A percentile compares a stretch with the other conserved stretches of the same genome.
phyloP scores from a whole-genome alignment of 345 rosid genomes.

The Hypericum perforatum region DNA sequence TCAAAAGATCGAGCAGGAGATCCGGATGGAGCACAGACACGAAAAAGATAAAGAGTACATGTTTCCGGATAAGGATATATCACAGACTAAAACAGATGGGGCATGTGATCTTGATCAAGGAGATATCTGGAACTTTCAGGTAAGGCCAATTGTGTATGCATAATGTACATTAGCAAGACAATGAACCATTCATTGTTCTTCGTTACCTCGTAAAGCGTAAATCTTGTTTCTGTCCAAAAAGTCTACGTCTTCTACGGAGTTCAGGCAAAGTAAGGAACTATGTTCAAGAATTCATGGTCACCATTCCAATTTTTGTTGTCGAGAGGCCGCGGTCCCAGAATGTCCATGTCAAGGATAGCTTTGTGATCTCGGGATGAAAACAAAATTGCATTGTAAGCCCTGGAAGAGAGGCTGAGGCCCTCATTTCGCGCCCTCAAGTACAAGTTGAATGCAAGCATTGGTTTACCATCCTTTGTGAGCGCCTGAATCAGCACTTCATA shows the following conservation, averaged over 20 bases:
- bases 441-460: slow-evolving; percentile 65
- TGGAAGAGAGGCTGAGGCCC: slow-evolving; percentile 44
- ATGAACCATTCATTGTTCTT: slow-evolving; percentile 5
- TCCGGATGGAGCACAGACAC: too few relatives aligned
- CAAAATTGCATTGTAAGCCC: slow-evolving; percentile 58
- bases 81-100: too few relatives aligned
- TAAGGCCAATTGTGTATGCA: too few relatives aligned
- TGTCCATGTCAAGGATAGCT: slow-evolving; percentile 47
- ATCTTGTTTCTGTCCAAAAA: slow-evolving; percentile 30
- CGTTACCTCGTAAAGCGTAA: slow-evolving; percentile 16
- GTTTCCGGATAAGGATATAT: too few relatives aligned
- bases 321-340: slow-evolving; percentile 60
- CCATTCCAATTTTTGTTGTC: slow-evolving; percentile 30
- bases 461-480: slow-evolving; percentile 66
- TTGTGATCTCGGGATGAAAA: slow-evolving; percentile 38
- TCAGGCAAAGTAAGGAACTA: slow-evolving; percentile 26
- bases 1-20: too few relatives aligned
- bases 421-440: slow-evolving; percentile 53
- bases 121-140: too few relatives aligned
- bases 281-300: slow-evolving; percentile 19
- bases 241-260: slow-evolving; percentile 30
- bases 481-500: slow-evolving; percentile 71
- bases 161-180: background rate
- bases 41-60: too few relatives aligned
- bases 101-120: too few relatives aligned